These are phyloP conservation scores for Phytophthora crassamura DNA, from an alignment of 352 stramenopile species.

Conservation along the genomic window DNA sequence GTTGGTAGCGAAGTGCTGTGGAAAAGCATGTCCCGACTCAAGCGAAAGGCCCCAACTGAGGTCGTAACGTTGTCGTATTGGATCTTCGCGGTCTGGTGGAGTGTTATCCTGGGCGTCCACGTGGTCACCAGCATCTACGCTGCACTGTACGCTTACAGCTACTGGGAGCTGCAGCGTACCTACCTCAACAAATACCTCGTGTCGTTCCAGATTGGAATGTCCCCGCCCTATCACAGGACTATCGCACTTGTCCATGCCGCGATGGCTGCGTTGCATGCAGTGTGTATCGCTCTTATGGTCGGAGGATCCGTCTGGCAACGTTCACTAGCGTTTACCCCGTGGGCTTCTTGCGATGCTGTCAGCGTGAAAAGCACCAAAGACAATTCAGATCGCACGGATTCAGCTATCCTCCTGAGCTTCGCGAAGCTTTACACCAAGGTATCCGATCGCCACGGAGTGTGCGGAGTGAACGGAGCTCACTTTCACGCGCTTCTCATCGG, in stretches of 20 bases:
- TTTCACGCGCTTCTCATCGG: conserved; percentile 29
- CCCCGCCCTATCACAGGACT: conserved; percentile 7
- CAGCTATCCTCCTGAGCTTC: not conserved
- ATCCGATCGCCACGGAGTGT: conserved; percentile 20
- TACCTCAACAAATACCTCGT: conserved; percentile 16
- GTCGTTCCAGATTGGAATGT: conserved; percentile 16
- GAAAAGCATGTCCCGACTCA: too few relatives aligned
- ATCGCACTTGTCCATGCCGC: conserved; percentile 22
- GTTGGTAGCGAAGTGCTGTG: too few relatives aligned
- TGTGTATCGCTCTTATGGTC: conserved; percentile 15
- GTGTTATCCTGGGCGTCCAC: conserved; percentile 19
- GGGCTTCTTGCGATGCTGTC: not conserved
- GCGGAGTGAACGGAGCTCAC: conserved; percentile 22
- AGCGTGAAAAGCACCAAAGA: not conserved
- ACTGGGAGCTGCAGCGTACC: conserved; percentile 6
- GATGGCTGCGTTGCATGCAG: conserved; percentile 18
- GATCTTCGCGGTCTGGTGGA: conserved; percentile 23
- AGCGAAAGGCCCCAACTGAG: conserved; percentile 1
- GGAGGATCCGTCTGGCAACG: conserved; percentile 8
- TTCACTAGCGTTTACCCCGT: conserved; percentile 6
- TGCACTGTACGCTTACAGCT: conserved; percentile 5
- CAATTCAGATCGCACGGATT: not conserved
- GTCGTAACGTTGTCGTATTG: conserved; percentile 15
- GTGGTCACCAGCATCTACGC: conserved; percentile 3
- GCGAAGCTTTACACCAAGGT: not conserved